These are phyloP conservation scores for Cucumis cinereus DNA, from an alignment of 306 rosid genomes.

Conservation along the genomic window DNA sequence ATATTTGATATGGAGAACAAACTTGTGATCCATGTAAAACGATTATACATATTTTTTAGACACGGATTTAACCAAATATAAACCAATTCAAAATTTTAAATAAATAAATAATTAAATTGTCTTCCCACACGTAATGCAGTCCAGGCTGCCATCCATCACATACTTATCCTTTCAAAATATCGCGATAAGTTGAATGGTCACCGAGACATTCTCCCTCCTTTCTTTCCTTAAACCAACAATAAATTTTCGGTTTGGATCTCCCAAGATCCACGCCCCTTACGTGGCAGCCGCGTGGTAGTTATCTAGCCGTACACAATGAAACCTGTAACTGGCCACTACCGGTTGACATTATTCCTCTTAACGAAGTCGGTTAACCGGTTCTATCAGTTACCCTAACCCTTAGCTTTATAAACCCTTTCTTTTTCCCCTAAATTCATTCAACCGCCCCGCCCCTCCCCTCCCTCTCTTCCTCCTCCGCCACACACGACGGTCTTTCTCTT, in stretches of 20 bases:
- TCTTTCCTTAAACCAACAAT: slow-evolving; percentile 13
- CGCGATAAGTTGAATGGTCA: slow-evolving; percentile 9
- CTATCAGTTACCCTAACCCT: slow-evolving; percentile 33
- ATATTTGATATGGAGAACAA: too few relatives aligned
- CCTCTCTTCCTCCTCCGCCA: background rate
- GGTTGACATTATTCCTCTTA: slow-evolving; percentile 19
- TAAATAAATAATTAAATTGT: background rate
- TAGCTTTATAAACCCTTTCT: slow-evolving; percentile 19
- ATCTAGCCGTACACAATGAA: slow-evolving; percentile 16
- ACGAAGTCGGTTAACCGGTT: slow-evolving; percentile 28
- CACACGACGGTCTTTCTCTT: background rate
- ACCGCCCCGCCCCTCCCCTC: background rate
- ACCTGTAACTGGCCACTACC: slow-evolving; percentile 25
- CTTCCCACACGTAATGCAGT: background rate
- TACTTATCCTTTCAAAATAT: background rate
- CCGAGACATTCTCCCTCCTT: slow-evolving; percentile 14
- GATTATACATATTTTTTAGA: too few relatives aligned
- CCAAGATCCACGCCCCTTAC: slow-evolving; percentile 12
- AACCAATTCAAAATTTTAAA: too few relatives aligned
- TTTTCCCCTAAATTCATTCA: background rate
- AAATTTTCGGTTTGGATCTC: slow-evolving; percentile 9
- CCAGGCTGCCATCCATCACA: background rate
- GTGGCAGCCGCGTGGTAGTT: slow-evolving; percentile 29
- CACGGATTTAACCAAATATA: too few relatives aligned
- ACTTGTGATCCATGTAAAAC: too few relatives aligned